Percentiles rank a stretch among this genome's conserved stretches.
Conservation (phyloP, 2,329 filamentous ascomycete species). For the Fusarium lateritium region DNA sequence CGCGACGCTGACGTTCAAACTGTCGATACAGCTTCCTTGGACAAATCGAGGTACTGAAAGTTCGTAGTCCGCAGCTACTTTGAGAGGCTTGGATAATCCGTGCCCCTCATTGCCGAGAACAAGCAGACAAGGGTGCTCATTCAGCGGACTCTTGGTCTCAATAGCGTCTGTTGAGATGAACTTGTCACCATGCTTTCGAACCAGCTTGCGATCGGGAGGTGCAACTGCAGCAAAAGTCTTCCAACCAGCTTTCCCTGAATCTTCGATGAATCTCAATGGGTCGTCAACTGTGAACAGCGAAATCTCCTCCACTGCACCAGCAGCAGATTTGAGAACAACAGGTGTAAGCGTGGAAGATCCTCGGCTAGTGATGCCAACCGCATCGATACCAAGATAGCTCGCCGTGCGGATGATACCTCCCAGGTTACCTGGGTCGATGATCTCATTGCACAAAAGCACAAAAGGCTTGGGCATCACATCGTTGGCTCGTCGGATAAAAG, state of each 20-base stretch:
- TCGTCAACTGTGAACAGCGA: constrained; percentile 79
- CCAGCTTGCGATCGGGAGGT: constrained; percentile 56
- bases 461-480: constrained; percentile 70
- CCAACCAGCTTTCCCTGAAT: constrained; percentile 82
- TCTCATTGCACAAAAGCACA: constrained; percentile 80
- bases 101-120: constrained; percentile 87
- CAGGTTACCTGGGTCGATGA: constrained; percentile 90
- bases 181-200: constrained; percentile 56
- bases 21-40: constrained; percentile 77
- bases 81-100: constrained; percentile 76
- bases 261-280: constrained; percentile 77
- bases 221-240: constrained; percentile 83
- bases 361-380: constrained; percentile 81
- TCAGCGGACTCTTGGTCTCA: constrained; percentile 67
- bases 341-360: constrained; percentile 82
- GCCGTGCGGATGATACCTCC: constrained; percentile 91
- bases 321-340: constrained; percentile 87
- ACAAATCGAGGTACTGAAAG: constrained; percentile 74
- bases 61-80: constrained; percentile 75
- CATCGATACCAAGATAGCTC: constrained; percentile 91
- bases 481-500: constrained; percentile 60
- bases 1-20: constrained; percentile 93
- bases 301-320: constrained; percentile 87
- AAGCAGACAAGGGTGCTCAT: constrained; percentile 78
- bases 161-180: constrained; percentile 66